A percentile compares a stretch with the other conserved stretches of the same genome.
These are phyloP conservation scores for Pythium scleroteichum DNA, from an alignment of 352 stramenopile genomes.

Conservation along the genomic window DNA sequence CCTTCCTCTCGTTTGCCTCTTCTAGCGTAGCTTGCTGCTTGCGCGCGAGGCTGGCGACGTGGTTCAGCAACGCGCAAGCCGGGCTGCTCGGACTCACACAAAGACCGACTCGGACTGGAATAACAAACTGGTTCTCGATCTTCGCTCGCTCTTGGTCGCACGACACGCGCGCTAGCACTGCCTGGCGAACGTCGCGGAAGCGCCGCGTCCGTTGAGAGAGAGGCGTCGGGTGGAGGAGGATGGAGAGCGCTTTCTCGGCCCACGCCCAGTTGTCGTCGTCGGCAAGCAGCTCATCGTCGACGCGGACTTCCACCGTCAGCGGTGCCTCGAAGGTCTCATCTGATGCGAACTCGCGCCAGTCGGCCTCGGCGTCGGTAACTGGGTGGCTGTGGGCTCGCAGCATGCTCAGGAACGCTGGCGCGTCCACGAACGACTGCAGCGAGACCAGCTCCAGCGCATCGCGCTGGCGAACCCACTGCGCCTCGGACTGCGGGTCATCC, in stretches of 20 bases:
- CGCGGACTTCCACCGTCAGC: constrained; percentile 3
- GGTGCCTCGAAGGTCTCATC: constrained; percentile 5
- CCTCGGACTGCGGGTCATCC: background rate
- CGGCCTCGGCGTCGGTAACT: background rate
- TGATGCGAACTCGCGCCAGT: constrained; percentile 8
- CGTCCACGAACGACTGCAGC: constrained; percentile 5
- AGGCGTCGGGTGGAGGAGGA: constrained; percentile 1
- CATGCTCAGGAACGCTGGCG: constrained; percentile 10
- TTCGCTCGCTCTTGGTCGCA: background rate
- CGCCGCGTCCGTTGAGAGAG: constrained; percentile 3
- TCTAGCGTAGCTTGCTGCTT: background rate
- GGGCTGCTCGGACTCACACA: background rate
- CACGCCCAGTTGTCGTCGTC: constrained; percentile 1
- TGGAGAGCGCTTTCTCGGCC: background rate
- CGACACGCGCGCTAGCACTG: constrained; percentile 1
- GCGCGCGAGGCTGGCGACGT: background rate
- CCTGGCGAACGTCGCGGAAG: constrained; percentile 4
- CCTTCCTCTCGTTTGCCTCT: background rate
- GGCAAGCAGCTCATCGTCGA: background rate
- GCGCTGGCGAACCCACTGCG: background rate
- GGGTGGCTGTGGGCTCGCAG: background rate
- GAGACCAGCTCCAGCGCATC: constrained; percentile 15
- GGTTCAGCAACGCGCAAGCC: background rate
- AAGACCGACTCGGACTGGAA: constrained; percentile 3
- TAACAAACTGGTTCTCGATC: background rate